Evolutionary conservation across 371 early-diverging fungal genomes (phyloP).

Genomic region (Mortierella sp.): DNA sequence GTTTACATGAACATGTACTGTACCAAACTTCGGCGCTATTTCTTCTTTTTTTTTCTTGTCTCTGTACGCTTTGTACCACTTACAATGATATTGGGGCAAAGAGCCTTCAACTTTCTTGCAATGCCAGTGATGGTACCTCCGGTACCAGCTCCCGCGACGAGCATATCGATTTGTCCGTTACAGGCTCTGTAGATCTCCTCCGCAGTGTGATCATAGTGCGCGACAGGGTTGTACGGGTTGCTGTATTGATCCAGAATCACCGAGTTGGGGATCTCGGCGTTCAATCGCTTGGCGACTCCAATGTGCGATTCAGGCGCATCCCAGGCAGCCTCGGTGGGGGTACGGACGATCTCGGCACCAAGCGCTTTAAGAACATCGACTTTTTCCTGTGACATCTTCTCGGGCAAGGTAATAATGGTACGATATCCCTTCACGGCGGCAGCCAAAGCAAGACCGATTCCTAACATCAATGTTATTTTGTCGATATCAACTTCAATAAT

Average conservation of each 20-base stretch:
- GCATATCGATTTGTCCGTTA: slow-evolving; percentile 94
- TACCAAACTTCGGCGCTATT: too few relatives aligned
- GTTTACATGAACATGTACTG: too few relatives aligned
- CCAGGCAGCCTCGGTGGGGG: slow-evolving; percentile 98
- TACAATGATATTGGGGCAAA: slow-evolving; percentile 85
- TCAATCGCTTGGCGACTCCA: slow-evolving; percentile 92
- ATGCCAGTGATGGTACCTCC: slow-evolving; percentile 98
- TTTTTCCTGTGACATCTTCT: slow-evolving; percentile 98
- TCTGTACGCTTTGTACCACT: too few relatives aligned
- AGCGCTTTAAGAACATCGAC: slow-evolving; percentile 96
- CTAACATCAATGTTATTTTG: too few relatives aligned
- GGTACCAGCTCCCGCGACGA: slow-evolving; percentile 96
- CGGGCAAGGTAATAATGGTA: slow-evolving; percentile 96
- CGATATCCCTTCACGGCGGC: slow-evolving; percentile 98
- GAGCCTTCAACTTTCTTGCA: slow-evolving; percentile 93
- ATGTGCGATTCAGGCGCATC: slow-evolving; percentile 98
- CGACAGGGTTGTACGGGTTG: slow-evolving; percentile 95
- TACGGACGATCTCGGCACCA: slow-evolving; percentile 97
- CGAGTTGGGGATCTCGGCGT: slow-evolving; percentile 93
- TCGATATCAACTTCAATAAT: too few relatives aligned
- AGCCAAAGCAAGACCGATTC: slow-evolving; percentile 57
- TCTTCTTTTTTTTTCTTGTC: too few relatives aligned
- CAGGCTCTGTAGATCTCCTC: slow-evolving; percentile 89
- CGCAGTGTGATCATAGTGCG: slow-evolving; percentile 95
- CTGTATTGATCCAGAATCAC: slow-evolving; percentile 96